These are phyloP conservation scores for Chaetomium globosum DNA, from an alignment of 2,329 filamentous ascomycete species.

Conservation along the genomic window DNA sequence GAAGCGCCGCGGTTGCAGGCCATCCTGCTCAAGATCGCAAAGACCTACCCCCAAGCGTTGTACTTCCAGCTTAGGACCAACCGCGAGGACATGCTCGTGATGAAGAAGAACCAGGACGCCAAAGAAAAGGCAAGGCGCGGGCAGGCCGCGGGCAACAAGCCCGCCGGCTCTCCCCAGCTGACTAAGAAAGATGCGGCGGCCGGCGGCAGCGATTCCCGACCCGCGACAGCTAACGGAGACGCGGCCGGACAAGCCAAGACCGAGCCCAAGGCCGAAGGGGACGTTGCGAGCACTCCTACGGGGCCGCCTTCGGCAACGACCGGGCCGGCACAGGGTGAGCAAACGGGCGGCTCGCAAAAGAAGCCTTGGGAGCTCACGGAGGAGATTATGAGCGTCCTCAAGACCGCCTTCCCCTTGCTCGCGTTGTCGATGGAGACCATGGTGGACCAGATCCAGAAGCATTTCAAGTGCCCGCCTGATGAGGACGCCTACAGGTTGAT, in stretches of 20 bases:
- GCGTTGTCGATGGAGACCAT: conserved; percentile 99
- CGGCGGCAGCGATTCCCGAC: conserved; percentile 50
- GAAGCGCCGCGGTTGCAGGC: conserved; percentile 85
- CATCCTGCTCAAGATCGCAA: conserved; percentile 90
- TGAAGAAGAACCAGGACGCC: conserved; percentile 83
- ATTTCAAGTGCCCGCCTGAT: conserved; percentile 98
- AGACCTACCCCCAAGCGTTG: conserved; percentile 90
- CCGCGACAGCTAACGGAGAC: conserved; percentile 56
- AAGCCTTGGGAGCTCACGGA: conserved; percentile 97
- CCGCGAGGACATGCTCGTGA: conserved; percentile 87
- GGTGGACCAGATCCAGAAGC: conserved; percentile 98
- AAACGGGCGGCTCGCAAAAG: conserved; percentile 51
- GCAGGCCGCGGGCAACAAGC: conserved; percentile 51
- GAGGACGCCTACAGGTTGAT: conserved; percentile 97
- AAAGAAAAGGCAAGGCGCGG: conserved; percentile 61
- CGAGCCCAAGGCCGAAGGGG: conserved; percentile 41
- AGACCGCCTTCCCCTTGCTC: conserved; percentile 94
- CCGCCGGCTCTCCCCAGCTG: conserved; percentile 52
- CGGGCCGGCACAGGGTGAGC: conserved; percentile 22
- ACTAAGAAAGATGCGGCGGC: conserved; percentile 55
- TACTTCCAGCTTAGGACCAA: conserved; percentile 96
- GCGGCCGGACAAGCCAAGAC: conserved; percentile 49
- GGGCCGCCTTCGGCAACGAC: conserved; percentile 32
- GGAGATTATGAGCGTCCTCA: conserved; percentile 91
- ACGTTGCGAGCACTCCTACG: conserved; percentile 32